Conservation (phyloP, 495 filamentous ascomycete genomes). For the Aspergillus sparsus region DNA sequence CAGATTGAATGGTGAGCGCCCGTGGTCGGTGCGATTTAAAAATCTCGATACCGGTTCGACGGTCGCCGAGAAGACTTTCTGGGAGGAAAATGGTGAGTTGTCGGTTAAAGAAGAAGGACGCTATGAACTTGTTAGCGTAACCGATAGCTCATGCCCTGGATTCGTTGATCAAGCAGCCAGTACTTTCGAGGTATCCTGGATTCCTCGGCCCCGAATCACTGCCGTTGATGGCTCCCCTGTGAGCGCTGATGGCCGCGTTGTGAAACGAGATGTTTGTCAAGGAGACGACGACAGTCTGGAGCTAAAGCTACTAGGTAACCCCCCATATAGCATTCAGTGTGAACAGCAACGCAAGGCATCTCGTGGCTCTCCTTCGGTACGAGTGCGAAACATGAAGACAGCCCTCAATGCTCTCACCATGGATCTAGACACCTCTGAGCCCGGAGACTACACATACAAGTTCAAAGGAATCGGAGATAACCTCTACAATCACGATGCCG, state of each 20-base stretch:
- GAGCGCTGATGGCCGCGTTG: slow-evolving; percentile 48
- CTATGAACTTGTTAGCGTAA: slow-evolving; percentile 76
- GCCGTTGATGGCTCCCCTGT: slow-evolving; percentile 64
- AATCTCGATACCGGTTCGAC: slow-evolving; percentile 53
- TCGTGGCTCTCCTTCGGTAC: slow-evolving; percentile 60
- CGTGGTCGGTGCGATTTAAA: slow-evolving; percentile 77
- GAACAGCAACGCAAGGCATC: slow-evolving; percentile 67
- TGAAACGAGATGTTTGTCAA: slow-evolving; percentile 85
- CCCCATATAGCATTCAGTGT: slow-evolving; percentile 85
- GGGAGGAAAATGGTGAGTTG: slow-evolving; percentile 69
- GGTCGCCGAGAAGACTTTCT: slow-evolving; percentile 52
- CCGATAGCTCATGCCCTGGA: slow-evolving; percentile 78
- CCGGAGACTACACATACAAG: slow-evolving; percentile 82
- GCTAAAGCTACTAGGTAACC: slow-evolving; percentile 71
- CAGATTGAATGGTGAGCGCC: slow-evolving; percentile 76
- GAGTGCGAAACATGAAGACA: slow-evolving; percentile 67
- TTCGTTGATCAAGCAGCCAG: slow-evolving; percentile 69
- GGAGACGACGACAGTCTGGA: slow-evolving; percentile 90
- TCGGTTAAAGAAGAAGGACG: slow-evolving; percentile 64
- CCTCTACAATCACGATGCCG: slow-evolving; percentile 75
- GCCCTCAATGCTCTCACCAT: slow-evolving; percentile 71
- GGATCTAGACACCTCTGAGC: slow-evolving; percentile 76
- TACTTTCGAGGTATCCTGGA: slow-evolving; percentile 79
- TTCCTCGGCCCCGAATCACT: slow-evolving; percentile 71
- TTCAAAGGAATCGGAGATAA: slow-evolving; percentile 78